A percentile compares a stretch with the other conserved stretches of the same genome.
phyloP scores from a whole-genome alignment of 2,329 filamentous ascomycete species.

The Xylariaceae sp. region DNA sequence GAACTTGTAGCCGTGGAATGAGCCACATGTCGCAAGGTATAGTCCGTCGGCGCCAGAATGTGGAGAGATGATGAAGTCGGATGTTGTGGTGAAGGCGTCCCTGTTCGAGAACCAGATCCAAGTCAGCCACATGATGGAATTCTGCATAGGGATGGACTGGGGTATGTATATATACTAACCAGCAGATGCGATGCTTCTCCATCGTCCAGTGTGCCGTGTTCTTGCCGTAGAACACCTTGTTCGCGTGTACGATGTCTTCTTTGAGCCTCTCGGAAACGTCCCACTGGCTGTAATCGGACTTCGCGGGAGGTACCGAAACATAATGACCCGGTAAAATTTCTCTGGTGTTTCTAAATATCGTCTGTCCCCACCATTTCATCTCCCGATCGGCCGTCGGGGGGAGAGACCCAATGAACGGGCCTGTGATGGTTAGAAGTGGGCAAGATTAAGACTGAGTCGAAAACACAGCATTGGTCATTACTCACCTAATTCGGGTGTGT shows the following conservation, averaged over 20 bases:
- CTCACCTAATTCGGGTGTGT: constrained; percentile 10
- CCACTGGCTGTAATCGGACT: constrained; percentile 58
- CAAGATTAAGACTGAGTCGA: background rate
- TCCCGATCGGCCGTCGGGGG: constrained; percentile 48
- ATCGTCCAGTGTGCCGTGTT: constrained; percentile 52
- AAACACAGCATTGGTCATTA: background rate
- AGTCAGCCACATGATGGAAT: too few relatives aligned
- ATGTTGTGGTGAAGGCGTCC: constrained; percentile 59
- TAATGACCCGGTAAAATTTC: constrained; percentile 34
- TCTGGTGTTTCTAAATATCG: constrained; percentile 53
- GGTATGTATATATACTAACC: constrained; percentile 39
- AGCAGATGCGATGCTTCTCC: constrained; percentile 61
- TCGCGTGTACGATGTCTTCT: constrained; percentile 52
- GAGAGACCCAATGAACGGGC: constrained; percentile 54
- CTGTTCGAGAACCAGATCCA: constrained; percentile 32
- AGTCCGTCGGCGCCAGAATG: constrained; percentile 21
- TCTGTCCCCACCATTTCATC: constrained; percentile 59
- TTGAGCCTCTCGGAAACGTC: constrained; percentile 50
- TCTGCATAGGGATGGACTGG: background rate
- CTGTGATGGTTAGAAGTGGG: constrained; percentile 26
- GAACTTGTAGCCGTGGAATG: constrained; percentile 65
- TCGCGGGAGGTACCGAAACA: constrained; percentile 53
- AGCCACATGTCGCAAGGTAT: constrained; percentile 38
- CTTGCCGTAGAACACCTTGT: constrained; percentile 54
- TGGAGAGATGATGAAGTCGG: constrained; percentile 60